Percentiles rank a stretch among this genome's conserved stretches.
Evolutionary conservation across 164 flowering plant species (phyloP).

Genomic region (Vitis vinifera): ASM3070453v1 NC_081812.1:20860001-20860500

Average conservation of each 20-base stretch:
- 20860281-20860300: slow-evolving; percentile 99
- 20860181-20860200: too few relatives aligned
- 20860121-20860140: too few relatives aligned
- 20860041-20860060: too few relatives aligned
- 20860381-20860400: slow-evolving; percentile 85
- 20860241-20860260: background rate
- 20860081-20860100: too few relatives aligned
- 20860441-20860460: background rate
- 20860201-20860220: background rate
- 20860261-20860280: slow-evolving; percentile 53
- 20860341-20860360: slow-evolving; percentile 83
- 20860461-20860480: background rate
- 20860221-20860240: background rate
- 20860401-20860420: slow-evolving; percentile 99
- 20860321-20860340: slow-evolving; percentile 93
- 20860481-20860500: too few relatives aligned
- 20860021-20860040: too few relatives aligned
- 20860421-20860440: slow-evolving; percentile 2
- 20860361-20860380: slow-evolving; percentile 74
- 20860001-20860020: too few relatives aligned
- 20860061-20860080: too few relatives aligned
- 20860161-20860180: too few relatives aligned
- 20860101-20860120: too few relatives aligned
- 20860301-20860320: slow-evolving; percentile 88
- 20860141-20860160: too few relatives aligned